phyloP scores from a whole-genome alignment of 75 land plant genomes.

The Cunninghamia lanceolata region DNA sequence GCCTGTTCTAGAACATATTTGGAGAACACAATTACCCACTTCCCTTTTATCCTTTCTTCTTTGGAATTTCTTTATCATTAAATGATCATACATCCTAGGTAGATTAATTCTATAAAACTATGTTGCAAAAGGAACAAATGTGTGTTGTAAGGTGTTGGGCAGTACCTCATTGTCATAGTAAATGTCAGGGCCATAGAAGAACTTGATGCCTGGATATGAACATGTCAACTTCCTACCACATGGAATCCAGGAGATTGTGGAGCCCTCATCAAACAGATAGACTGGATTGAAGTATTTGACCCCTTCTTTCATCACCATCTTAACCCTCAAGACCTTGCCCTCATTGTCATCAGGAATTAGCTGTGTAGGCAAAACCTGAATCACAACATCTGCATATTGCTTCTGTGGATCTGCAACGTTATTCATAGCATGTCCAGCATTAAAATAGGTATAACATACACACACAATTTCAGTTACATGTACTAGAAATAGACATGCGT shows the following conservation, averaged over 20 bases:
- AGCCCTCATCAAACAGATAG: slow-evolving; percentile 93
- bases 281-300: slow-evolving; percentile 82
- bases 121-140: not conserved
- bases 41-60: too few relatives aligned
- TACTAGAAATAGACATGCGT: not conserved
- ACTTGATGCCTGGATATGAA: slow-evolving; percentile 99
- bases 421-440: not conserved
- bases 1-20: too few relatives aligned
- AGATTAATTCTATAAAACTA: not conserved
- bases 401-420: slow-evolving; percentile 85
- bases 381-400: slow-evolving; percentile 93
- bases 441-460: not conserved
- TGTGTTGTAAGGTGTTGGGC: not conserved
- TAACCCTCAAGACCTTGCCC: slow-evolving; percentile 81
- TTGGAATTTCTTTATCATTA: too few relatives aligned
- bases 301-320: slow-evolving; percentile 92
- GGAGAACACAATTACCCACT: too few relatives aligned
- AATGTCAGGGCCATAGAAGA: slow-evolving; percentile 87
- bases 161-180: slow-evolving; percentile 85
- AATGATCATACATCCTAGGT: not conserved
- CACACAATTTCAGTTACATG: not conserved
- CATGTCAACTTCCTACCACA: slow-evolving; percentile 98
- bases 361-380: slow-evolving; percentile 87
- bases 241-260: slow-evolving; percentile 93
- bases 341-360: slow-evolving; percentile 94